Percentiles rank a stretch among this genome's conserved stretches.
These are phyloP conservation scores for Cryptococcus sp. DNA, from an alignment of 1,284 basidiomycete species.

Conservation along the genomic window DNA sequence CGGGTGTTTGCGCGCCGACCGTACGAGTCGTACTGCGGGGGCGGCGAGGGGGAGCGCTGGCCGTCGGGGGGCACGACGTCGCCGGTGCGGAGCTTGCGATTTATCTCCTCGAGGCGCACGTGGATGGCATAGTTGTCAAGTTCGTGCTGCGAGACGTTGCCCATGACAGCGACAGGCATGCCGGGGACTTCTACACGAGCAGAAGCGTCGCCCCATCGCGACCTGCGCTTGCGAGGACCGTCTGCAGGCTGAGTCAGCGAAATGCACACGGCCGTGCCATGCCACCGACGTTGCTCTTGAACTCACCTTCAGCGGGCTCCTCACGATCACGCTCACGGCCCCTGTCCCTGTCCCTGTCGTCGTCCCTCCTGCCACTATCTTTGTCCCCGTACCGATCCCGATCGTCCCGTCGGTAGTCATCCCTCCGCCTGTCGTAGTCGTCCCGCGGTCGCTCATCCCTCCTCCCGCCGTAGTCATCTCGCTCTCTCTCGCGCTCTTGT, in stretches of 20 bases:
- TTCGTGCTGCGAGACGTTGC: conserved; percentile 85
- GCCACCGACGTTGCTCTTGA: conserved; percentile 6
- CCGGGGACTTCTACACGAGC: conserved; percentile 78
- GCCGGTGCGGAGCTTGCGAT: conserved; percentile 85
- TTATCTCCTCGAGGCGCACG: conserved; percentile 93
- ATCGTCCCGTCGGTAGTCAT: conserved; percentile 28
- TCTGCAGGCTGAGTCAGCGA: conserved; percentile 4
- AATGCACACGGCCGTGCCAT: background rate
- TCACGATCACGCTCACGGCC: conserved; percentile 13
- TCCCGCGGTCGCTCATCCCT: conserved; percentile 17
- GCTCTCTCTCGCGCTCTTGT: conserved; percentile 32
- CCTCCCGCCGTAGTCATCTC: conserved; percentile 14
- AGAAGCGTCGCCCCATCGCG: conserved; percentile 87
- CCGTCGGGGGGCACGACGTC: conserved; percentile 94
- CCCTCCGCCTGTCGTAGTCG: conserved; percentile 18
- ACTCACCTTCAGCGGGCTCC: conserved; percentile 29
- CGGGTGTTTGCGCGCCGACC: conserved; percentile 97
- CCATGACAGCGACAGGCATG: conserved; percentile 85
- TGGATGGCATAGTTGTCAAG: conserved; percentile 95
- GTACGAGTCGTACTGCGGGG: conserved; percentile 93
- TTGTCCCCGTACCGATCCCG: conserved; percentile 20
- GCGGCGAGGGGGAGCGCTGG: conserved; percentile 92
- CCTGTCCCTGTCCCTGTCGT: conserved; percentile 20
- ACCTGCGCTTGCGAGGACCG: conserved; percentile 78
- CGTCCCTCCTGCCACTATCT: conserved; percentile 19